Percentiles rank a stretch among this genome's conserved stretches.
These are phyloP conservation scores for Lactifluus subvellereus DNA, from an alignment of 768 basidiomycete genomes.

Conservation along the genomic window DNA sequence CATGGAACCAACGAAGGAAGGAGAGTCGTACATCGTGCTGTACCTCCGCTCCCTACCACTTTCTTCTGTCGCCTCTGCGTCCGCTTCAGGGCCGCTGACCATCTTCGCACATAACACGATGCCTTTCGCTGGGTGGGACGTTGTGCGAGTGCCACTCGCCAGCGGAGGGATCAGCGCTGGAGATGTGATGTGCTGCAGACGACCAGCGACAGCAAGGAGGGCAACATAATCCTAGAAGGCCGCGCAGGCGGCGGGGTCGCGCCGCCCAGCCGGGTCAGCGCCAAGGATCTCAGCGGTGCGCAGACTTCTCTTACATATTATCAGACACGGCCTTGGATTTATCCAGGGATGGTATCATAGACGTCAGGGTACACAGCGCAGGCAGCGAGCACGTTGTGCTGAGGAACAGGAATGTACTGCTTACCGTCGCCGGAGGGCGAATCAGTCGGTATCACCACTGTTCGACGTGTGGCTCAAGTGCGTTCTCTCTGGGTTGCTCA, in stretches of 20 bases:
- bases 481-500: constrained; percentile 10
- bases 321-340: not conserved
- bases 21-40: constrained; percentile 44
- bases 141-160: constrained; percentile 59
- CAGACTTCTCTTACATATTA: not conserved
- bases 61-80: constrained; percentile 29
- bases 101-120: constrained; percentile 81
- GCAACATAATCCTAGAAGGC: constrained; percentile 66
- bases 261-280: constrained; percentile 13
- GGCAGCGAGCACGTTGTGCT: constrained; percentile 67
- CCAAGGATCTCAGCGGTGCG: constrained; percentile 5
- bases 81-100: constrained; percentile 33
- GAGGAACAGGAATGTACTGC: constrained; percentile 59
- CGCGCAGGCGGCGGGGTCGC: constrained; percentile 33
- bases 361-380: constrained; percentile 50
- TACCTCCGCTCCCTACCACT: constrained; percentile 45
- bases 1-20: too few relatives aligned
- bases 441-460: constrained; percentile 67
- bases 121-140: constrained; percentile 69
- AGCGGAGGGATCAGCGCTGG: constrained; percentile 36
- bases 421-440: constrained; percentile 77
- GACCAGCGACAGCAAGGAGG: constrained; percentile 56
- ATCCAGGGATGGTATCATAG: not conserved
- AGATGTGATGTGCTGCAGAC: constrained; percentile 59
- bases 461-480: constrained; percentile 69